A percentile compares a stretch with the other conserved stretches of the same genome.
Conservation (phyloP, 1,139 yeast genomes). For the Debaryomyces robertsiae region DNA sequence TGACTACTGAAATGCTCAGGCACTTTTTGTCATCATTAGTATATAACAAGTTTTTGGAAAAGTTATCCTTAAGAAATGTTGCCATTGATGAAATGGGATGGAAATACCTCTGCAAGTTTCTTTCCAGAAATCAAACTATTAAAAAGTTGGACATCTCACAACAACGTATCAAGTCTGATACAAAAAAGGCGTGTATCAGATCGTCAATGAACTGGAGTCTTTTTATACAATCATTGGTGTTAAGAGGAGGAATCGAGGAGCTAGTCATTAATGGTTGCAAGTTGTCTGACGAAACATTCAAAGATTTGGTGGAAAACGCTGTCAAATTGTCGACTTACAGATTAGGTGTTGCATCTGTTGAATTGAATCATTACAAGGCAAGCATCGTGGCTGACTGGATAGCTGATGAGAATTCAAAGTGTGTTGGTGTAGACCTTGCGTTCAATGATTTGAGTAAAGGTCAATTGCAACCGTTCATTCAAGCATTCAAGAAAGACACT, state of each 20-base stretch:
- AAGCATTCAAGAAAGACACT: slow-evolving; percentile 40
- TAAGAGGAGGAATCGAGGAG: slow-evolving; percentile 79
- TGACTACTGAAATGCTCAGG: slow-evolving; percentile 79
- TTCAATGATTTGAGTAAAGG: slow-evolving; percentile 70
- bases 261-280: slow-evolving; percentile 80
- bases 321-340: slow-evolving; percentile 60
- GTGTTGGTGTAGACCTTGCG: slow-evolving; percentile 84
- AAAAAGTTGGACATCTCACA: slow-evolving; percentile 80
- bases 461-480: slow-evolving; percentile 53
- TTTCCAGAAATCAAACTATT: slow-evolving; percentile 58
- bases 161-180: slow-evolving; percentile 60
- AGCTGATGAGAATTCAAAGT: slow-evolving; percentile 48
- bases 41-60: slow-evolving; percentile 60
- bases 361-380: slow-evolving; percentile 59
- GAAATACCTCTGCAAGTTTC: slow-evolving; percentile 72
- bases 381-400: slow-evolving; percentile 65
- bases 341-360: slow-evolving; percentile 77
- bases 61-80: slow-evolving; percentile 77
- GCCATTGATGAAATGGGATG: slow-evolving; percentile 73
- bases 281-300: slow-evolving; percentile 54
- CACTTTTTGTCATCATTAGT: slow-evolving; percentile 66
- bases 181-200: slow-evolving; percentile 49
- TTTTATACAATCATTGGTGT: slow-evolving; percentile 57
- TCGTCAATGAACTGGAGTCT: slow-evolving; percentile 77
- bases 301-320: slow-evolving; percentile 54